Evolutionary conservation across 106 monocot genomes (phyloP), one percentile per base, ranked within the genome.

Genomic region (Chionographis japonica): DNA sequence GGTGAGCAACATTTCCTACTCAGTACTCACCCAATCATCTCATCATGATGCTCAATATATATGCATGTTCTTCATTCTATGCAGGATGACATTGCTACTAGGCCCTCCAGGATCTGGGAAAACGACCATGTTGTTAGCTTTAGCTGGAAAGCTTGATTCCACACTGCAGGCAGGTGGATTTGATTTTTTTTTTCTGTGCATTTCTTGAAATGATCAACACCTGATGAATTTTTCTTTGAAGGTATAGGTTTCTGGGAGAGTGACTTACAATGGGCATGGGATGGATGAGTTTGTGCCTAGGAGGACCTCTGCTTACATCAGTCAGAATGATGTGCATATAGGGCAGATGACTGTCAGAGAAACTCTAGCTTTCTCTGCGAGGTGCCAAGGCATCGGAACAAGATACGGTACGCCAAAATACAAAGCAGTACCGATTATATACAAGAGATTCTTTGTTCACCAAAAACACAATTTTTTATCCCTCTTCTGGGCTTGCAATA

Each of bases 61-160:
- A 27, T 27, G 46, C 5, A 46, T 46, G 9, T 46, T 46, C 46
- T 46, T 5, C 46, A 6, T 46, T 46, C 8, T 46, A 0, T 42
- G 14, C 57, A 81, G 81, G 68, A 76, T 81, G 81, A 72, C 67
- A 41, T 42, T 81, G 61, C 72, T 81, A 7, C 40, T 81, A 54
- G 81, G 81, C 4, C 76, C 81, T 9, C 81, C 81, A 9, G 81
- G 81, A 3, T 81, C 81, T 3, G 76, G 81, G 39, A 81, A 76
- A 63, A 81, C 81, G 0, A 61, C 67, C 16, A 27, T 81, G 10
- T 58, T 81, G 20, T 60, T 76, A 27, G 76, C 81, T 50, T 50
- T 81, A 40, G 71, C 76, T 8, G 81, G 81, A 58, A 81, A 81
- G 61, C 76, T 76, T 20, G 63, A 54, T 57, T 57, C 65, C 43